Evolutionary conservation across 768 basidiomycete genomes (phyloP).

Genomic region (Hirschioporus abietinus): DNA sequence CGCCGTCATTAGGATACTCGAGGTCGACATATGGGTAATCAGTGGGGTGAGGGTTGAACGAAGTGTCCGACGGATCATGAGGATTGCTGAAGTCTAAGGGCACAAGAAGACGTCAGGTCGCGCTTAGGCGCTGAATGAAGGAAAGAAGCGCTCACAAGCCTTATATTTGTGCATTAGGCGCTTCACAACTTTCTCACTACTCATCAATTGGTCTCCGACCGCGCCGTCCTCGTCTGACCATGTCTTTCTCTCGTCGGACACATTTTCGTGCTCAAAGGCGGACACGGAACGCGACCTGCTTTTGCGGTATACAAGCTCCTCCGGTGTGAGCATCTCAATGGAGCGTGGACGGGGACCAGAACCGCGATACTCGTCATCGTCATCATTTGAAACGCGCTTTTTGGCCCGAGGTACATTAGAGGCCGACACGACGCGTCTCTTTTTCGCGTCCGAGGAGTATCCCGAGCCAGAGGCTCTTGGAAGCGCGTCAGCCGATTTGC

Average conservation of each 20-base stretch:
- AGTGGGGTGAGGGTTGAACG: slow-evolving; percentile 55
- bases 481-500: not conserved
- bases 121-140: slow-evolving; percentile 4
- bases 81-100: slow-evolving; percentile 65
- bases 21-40: slow-evolving; percentile 63
- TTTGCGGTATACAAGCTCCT: slow-evolving; percentile 50
- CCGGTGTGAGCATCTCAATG: slow-evolving; percentile 32
- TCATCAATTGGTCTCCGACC: slow-evolving; percentile 48
- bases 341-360: slow-evolving; percentile 10
- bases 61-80: slow-evolving; percentile 52
- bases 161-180: slow-evolving; percentile 64
- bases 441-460: slow-evolving; percentile 30
- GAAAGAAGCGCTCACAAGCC: slow-evolving; percentile 37
- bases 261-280: slow-evolving; percentile 34
- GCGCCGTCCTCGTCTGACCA: slow-evolving; percentile 53
- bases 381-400: slow-evolving; percentile 1
- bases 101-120: slow-evolving; percentile 13
- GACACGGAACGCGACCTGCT: slow-evolving; percentile 67
- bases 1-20: slow-evolving; percentile 71
- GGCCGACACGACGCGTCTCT: slow-evolving; percentile 40
- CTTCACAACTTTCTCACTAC: slow-evolving; percentile 61
- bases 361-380: not conserved
- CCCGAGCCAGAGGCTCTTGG: slow-evolving; percentile 16
- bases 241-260: slow-evolving; percentile 34
- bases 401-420: slow-evolving; percentile 20